Evolutionary conservation across 208 protist genomes (phyloP).

Genomic region (Herpetomonas samuelpessoai): DNA sequence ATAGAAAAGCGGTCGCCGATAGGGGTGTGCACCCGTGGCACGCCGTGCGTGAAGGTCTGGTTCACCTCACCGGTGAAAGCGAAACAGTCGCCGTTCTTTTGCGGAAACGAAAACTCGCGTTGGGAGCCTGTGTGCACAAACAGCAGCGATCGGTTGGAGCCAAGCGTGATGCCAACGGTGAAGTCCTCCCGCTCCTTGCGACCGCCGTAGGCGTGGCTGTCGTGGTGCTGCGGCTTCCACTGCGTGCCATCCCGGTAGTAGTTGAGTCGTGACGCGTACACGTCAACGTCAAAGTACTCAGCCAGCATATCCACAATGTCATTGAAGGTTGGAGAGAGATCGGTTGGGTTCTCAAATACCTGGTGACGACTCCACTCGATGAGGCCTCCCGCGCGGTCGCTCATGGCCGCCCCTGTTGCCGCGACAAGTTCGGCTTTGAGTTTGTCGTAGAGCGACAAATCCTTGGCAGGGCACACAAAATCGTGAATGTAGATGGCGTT

Average conservation of each 20-base stretch:
- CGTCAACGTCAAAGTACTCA: slow-evolving; percentile 90
- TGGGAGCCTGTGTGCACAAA: slow-evolving; percentile 87
- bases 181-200: slow-evolving; percentile 82
- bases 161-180: slow-evolving; percentile 89
- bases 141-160: slow-evolving; percentile 73
- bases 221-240: slow-evolving; percentile 94
- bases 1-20: slow-evolving; percentile 87
- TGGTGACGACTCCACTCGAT: slow-evolving; percentile 93
- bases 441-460: slow-evolving; percentile 56
- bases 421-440: slow-evolving; percentile 75
- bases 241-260: slow-evolving; percentile 90
- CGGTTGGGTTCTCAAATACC: slow-evolving; percentile 88
- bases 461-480: slow-evolving; percentile 63
- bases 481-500: slow-evolving; percentile 87
- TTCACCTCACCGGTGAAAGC: slow-evolving; percentile 91
- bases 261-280: slow-evolving; percentile 90
- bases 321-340: slow-evolving; percentile 83
- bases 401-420: slow-evolving; percentile 54
- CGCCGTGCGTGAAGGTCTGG: slow-evolving; percentile 85
- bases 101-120: slow-evolving; percentile 88
- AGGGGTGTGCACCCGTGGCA: slow-evolving; percentile 69
- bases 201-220: slow-evolving; percentile 91
- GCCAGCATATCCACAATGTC: slow-evolving; percentile 80
- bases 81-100: slow-evolving; percentile 92
- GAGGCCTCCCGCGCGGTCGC: slow-evolving; percentile 41